Evolutionary conservation across 352 stramenopile genomes (phyloP), one percentile per base, ranked within the genome.

Genomic region (Globisporangium alternatum): DNA sequence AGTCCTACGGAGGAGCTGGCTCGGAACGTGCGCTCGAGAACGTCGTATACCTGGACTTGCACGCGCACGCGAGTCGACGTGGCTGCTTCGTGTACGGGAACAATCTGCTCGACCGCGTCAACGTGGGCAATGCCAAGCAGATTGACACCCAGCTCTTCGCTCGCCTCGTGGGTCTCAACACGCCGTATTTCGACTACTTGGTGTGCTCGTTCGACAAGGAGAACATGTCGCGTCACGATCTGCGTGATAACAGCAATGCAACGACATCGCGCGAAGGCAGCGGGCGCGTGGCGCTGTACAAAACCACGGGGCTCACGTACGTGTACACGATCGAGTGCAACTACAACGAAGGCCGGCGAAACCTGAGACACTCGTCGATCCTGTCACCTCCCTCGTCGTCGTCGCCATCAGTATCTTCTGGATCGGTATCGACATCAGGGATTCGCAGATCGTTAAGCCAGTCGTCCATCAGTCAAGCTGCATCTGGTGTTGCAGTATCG

Each of bases 261-360:
- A 76, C 76, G 2, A 84, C 77, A 12, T 86, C 76, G 5, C 70
- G 77, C 1, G 78, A 90, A 66, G 91, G 91, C 21, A 83, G 77
- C 15, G 91, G 87, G 33, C 77, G 91, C 19, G 91, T 97, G 4
- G 88, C 76, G 43, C 56, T 93, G 13, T 92, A 83, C 62, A 75
- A 67, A 19, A 78, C 78, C n/a, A 95, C 86, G 3, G 79, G 77
- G 28, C 69, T 88, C n/a, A 80, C 69, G 39, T 83, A 87, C 63
- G 86, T 93, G 49, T 98, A 97, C 74, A 98, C 91, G 10, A 81
- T 98, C 41, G 91, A 98, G 71, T 97, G 90, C 72, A 97, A 97
- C 70, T 98, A 97, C 78, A 96, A 97, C 68, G 86, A 80, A 70
- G 86, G 83, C 0, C 71, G 78, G 13, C 76, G 70, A 22, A 73